Percentiles rank a stretch among this genome's conserved stretches.
Evolutionary conservation across 2,329 filamentous ascomycete genomes (phyloP).

Genomic region (Thielaviopsis euricoi): DNA sequence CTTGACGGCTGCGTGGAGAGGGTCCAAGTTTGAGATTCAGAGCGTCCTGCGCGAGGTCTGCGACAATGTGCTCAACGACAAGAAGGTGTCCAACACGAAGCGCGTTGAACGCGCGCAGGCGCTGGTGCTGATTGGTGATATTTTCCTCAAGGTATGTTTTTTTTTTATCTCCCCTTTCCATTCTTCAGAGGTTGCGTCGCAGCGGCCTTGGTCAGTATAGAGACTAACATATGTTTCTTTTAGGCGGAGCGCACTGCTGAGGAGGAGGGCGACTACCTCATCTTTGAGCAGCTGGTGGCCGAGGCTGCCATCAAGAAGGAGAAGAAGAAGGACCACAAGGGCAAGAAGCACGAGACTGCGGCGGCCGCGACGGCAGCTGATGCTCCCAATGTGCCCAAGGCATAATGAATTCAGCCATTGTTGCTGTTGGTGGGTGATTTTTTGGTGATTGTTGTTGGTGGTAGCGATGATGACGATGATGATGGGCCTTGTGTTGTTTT

Average conservation of each 20-base stretch:
- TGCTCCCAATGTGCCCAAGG: constrained; percentile 15
- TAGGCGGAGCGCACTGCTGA: constrained; percentile 81
- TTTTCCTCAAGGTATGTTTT: constrained; percentile 62
- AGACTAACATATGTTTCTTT: constrained; percentile 8
- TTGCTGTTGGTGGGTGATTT: not conserved
- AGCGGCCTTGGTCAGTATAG: too few relatives aligned
- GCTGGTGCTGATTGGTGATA: constrained; percentile 71
- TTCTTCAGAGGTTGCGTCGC: too few relatives aligned
- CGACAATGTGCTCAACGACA: constrained; percentile 66
- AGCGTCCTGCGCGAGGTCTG: constrained; percentile 89
- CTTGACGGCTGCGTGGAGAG: constrained; percentile 86
- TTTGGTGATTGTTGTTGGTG: not conserved
- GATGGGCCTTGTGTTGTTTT: not conserved
- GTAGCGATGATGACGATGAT: not conserved
- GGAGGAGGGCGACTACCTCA: constrained; percentile 97
- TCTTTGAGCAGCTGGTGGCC: constrained; percentile 93
- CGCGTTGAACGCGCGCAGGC: constrained; percentile 82
- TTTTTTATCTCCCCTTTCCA: not conserved
- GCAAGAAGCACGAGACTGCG: constrained; percentile 26
- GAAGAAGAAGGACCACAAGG: constrained; percentile 46
- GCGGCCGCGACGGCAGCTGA: constrained; percentile 14
- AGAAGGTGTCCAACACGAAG: constrained; percentile 68
- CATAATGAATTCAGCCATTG: not conserved
- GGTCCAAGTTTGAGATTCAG: constrained; percentile 96
- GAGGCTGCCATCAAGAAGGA: constrained; percentile 92